Base-by-base conservation (phyloP, 78 protist species). In the Protostelium mycophagum region DNA sequence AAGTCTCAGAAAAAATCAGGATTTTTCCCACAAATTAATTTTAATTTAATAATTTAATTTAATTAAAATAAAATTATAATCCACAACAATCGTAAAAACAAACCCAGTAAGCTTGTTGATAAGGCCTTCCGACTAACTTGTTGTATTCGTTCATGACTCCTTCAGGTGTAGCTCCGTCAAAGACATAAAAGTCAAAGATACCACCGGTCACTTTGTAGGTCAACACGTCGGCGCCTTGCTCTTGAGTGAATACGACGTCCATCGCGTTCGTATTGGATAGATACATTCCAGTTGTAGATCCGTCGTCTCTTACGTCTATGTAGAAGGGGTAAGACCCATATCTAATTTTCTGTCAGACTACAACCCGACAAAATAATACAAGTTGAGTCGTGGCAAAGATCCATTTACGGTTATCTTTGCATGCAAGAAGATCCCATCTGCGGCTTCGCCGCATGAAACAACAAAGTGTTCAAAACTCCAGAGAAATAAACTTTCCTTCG, bases 61-160 rank as follows among this genome's bases (percentile, higher is more conserved):
- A n/a, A n/a, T n/a, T n/a, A n/a, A n/a, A n/a, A n/a, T n/a, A n/a
- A n/a, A n/a, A n/a, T n/a, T n/a, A n/a, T n/a, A n/a, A n/a, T n/a
- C n/a, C n/a, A n/a, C n/a, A n/a, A n/a, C n/a, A n/a, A n/a, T n/a
- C n/a, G n/a, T n/a, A n/a, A n/a, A n/a, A n/a, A 16, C 73, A 25
- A 28, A 91, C 86, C 98, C 98, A 96, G 38, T 89, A 90, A 28
- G 97, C 88, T 16, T 93, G 95, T 91, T 93, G 85, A 36, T 85
- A 34, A 36, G 96, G 92, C 28, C 87, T 89, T 37, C 97, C 97
- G 35, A 97, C 87, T 1, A 95, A 37, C 28, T 90, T 89, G 16
- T 90, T 35, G 38, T 91, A 91, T 37, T 91, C 90, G 88, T 87
- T 85, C 63, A 94, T 91, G 34, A 96, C 97, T 10, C 38, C 38